These are phyloP conservation scores for Botrytis sinoallii DNA, from an alignment of 2,329 filamentous ascomycete species.

Conservation along the genomic window DNA sequence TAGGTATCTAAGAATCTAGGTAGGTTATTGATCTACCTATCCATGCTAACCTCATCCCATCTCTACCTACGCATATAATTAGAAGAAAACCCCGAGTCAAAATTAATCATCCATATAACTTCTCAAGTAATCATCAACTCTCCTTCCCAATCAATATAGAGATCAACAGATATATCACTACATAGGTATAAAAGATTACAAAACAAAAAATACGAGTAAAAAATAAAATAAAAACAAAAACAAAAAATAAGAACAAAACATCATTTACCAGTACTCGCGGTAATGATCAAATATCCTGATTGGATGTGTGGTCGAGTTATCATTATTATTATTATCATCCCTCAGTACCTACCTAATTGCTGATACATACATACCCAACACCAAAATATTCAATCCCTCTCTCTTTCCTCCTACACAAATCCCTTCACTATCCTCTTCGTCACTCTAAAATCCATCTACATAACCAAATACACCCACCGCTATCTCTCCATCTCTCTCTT, in stretches of 20 bases:
- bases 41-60: neutral
- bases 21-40: neutral
- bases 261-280: fast-evolving
- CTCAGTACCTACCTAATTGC: too few species aligned
- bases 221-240: too few species aligned
- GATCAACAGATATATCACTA: neutral
- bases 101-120: neutral
- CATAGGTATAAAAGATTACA: neutral
- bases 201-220: neutral
- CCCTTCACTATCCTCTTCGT: neutral
- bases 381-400: neutral
- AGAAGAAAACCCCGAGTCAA: neutral
- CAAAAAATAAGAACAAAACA: neutral
- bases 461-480: neutral
- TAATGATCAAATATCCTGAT: neutral
- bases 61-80: too few species aligned
- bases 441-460: neutral
- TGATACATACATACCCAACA: neutral
- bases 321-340: neutral
- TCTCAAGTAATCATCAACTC: neutral
- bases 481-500: neutral
- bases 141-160: neutral
- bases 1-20: neutral
- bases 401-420: too few species aligned
- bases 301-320: neutral